These are phyloP conservation scores for Darksidea phi DNA, from an alignment of 495 filamentous ascomycete genomes.

Conservation along the genomic window DNA sequence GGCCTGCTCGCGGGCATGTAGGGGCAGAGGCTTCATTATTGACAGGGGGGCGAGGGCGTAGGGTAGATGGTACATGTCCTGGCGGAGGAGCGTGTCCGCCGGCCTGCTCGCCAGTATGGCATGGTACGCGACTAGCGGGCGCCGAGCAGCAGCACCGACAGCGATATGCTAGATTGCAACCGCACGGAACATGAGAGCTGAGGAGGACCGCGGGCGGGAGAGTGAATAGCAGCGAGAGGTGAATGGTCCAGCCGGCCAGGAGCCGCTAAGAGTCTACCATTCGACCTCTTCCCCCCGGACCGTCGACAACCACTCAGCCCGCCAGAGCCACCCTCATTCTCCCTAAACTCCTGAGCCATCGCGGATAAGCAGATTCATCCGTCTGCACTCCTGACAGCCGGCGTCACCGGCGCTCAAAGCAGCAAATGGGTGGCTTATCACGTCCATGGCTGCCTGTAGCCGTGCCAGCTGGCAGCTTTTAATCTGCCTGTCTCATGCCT, in stretches of 20 bases:
- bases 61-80: neutral
- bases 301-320: constrained; percentile 5
- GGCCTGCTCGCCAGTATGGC: constrained; percentile 15
- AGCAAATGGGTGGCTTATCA: constrained; percentile 33
- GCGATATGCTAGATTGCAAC: constrained; percentile 21
- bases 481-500: constrained; percentile 34
- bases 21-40: constrained; percentile 27
- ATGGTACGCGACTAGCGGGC: constrained; percentile 7
- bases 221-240: neutral
- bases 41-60: constrained; percentile 24
- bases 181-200: constrained; percentile 9
- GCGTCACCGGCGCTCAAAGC: constrained; percentile 22
- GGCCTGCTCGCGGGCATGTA: constrained; percentile 29
- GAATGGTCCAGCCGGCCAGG: neutral
- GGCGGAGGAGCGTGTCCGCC: constrained; percentile 2
- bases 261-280: constrained; percentile 15
- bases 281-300: neutral
- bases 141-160: neutral
- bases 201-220: constrained; percentile 1
- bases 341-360: constrained; percentile 3
- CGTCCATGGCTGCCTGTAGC: constrained; percentile 2
- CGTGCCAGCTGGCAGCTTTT: constrained; percentile 21
- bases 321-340: neutral
- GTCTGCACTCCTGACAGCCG: constrained; percentile 30
- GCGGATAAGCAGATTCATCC: neutral